phyloP scores from a whole-genome alignment of 345 rosid species.

The Salix udensis region DNA sequence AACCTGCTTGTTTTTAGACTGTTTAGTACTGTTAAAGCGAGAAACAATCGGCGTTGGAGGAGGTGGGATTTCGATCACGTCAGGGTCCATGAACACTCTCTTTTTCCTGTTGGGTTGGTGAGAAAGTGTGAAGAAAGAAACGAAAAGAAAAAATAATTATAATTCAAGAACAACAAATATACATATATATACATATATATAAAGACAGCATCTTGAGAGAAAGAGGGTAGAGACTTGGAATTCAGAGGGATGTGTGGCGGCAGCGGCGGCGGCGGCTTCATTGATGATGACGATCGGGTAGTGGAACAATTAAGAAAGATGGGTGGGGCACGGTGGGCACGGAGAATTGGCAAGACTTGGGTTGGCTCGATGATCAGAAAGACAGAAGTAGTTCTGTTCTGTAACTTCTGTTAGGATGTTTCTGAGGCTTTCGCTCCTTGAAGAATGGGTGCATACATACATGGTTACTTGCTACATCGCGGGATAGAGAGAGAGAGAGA shows the following conservation, averaged over 20 bases:
- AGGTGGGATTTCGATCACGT: slow-evolving; percentile 58
- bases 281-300: background rate
- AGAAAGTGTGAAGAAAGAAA: slow-evolving; percentile 13
- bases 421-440: background rate
- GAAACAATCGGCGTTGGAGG: slow-evolving; percentile 29
- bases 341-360: background rate
- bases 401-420: background rate
- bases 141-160: background rate
- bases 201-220: background rate
- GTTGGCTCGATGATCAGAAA: background rate
- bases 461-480: too few relatives aligned
- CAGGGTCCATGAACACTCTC: slow-evolving; percentile 52
- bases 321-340: background rate
- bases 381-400: background rate
- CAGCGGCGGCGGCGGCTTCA: slow-evolving; percentile 9
- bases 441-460: background rate
- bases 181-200: too few relatives aligned
- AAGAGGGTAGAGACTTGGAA: slow-evolving; percentile 16
- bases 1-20: slow-evolving; percentile 49
- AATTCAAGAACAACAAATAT: background rate
- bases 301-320: background rate
- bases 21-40: slow-evolving; percentile 23
- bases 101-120: slow-evolving; percentile 31
- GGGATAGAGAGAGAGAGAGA: too few relatives aligned
- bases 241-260: slow-evolving; percentile 9